Conservation (phyloP, 768 basidiomycete species). For the Psilocybe cyanescens region DNA sequence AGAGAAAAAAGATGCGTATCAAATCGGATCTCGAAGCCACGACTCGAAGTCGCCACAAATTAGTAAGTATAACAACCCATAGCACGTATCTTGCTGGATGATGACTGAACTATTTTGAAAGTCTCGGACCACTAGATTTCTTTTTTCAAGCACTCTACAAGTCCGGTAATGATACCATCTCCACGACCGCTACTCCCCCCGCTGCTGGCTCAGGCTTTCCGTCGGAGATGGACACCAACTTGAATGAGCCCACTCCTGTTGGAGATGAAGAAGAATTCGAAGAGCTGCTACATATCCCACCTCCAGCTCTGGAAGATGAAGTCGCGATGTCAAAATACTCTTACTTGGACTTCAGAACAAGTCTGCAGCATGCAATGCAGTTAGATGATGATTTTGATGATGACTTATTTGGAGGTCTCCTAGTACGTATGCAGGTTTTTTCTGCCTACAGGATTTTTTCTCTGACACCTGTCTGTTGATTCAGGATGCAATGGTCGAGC, state of each 20-base stretch:
- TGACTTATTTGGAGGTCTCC: constrained; percentile 10
- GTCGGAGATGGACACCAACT: neutral
- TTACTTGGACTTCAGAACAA: neutral
- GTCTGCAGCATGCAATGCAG: constrained; percentile 12
- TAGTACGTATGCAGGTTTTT: constrained; percentile 6
- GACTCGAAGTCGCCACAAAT: neutral
- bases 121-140: too few relatives aligned
- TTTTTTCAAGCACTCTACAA: too few relatives aligned
- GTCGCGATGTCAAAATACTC: constrained; percentile 6
- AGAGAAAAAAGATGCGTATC: neutral
- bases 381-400: constrained; percentile 13
- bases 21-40: neutral
- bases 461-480: neutral
- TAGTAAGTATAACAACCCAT: neutral
- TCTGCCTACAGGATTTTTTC: neutral
- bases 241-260: neutral
- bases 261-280: neutral
- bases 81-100: neutral
- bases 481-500: constrained; percentile 5
- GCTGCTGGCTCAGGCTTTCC: neutral
- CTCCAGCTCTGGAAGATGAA: constrained; percentile 3
- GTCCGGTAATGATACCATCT: neutral
- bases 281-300: neutral
- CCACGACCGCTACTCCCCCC: neutral
- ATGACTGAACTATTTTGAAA: too few relatives aligned